A percentile compares a stretch with the other conserved stretches of the same genome.
phyloP scores from a whole-genome alignment of 495 filamentous ascomycete genomes.

The Cetradonia linearis region DNA sequence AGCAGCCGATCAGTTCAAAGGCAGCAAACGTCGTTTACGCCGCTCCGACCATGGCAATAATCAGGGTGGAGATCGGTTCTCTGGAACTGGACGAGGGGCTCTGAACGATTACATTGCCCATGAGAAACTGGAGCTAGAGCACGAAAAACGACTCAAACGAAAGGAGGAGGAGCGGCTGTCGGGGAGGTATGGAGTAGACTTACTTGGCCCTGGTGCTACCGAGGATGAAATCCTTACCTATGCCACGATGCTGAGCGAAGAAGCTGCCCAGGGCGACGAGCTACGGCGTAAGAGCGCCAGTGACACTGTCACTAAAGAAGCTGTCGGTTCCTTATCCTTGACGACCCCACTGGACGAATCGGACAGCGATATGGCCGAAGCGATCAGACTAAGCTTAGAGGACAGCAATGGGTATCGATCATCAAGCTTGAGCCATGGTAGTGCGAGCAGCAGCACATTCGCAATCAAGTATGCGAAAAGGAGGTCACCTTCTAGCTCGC shows the following conservation, averaged over 20 bases:
- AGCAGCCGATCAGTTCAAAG: slow-evolving; percentile 53
- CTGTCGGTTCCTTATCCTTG: slow-evolving; percentile 29
- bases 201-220: slow-evolving; percentile 58
- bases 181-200: slow-evolving; percentile 69
- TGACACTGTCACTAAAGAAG: slow-evolving; percentile 35
- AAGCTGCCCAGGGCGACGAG: slow-evolving; percentile 55
- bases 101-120: slow-evolving; percentile 71
- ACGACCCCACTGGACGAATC: slow-evolving; percentile 42
- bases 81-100: slow-evolving; percentile 49
- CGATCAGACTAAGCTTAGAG: slow-evolving; percentile 66
- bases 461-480: slow-evolving; percentile 43
- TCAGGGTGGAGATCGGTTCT: slow-evolving; percentile 44
- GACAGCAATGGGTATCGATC: slow-evolving; percentile 31
- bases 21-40: slow-evolving; percentile 51
- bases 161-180: slow-evolving; percentile 58
- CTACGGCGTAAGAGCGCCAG: slow-evolving; percentile 47
- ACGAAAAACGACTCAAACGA: slow-evolving; percentile 53
- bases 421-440: background rate
- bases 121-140: slow-evolving; percentile 66
- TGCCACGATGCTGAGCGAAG: slow-evolving; percentile 77
- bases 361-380: slow-evolving; percentile 65
- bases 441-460: slow-evolving; percentile 20
- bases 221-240: slow-evolving; percentile 88
- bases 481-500: slow-evolving; percentile 26
- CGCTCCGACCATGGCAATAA: slow-evolving; percentile 51